Evolutionary conservation across 352 stramenopile genomes (phyloP), one percentile per base, ranked within the genome.

Genomic region (Blastocystis sp.): DNA sequence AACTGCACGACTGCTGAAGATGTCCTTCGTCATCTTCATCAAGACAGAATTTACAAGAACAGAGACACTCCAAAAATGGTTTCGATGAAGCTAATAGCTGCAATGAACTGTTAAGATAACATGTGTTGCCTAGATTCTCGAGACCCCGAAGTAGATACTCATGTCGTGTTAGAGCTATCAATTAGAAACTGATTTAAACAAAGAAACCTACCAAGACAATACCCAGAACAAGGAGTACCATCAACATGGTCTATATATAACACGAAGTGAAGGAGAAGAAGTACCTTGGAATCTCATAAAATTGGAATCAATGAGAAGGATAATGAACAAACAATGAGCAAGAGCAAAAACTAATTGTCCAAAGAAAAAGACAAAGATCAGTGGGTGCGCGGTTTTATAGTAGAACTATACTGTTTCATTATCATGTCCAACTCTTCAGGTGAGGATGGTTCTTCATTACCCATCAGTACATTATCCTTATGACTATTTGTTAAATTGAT

Each of bases 101-200:
- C 32, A 90, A 57, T 11, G 88, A 88, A 19, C 88, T 85, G 88
- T 92, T 92, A 86, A 92, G 89, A 81, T 91, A 92, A 90, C 90
- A 92, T 9, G 89, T 92, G 87, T 92, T 92, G 35, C 90, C 90
- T 12, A 92, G 66, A 88, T 92, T 92, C n/a, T 89, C 88, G 14
- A 92, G 88, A 35, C 90, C 90, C 14, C 87, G 75, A 9, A 88
- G 85, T 27, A 88, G 27, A 9, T 52, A 52, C 43, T 67, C 46
- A 46, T 56, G 67, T 1, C 42, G 49, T 32, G 86, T 21, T 1
- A 83, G 39, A 63, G 54, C 71, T 83, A 83, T 27, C 21, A 12
- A 78, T 27, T 63, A 59, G 14, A 3, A 80, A n/a, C 29, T 4
- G 1, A 63, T 27, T 11, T 19, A 19, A 46, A 67, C 1, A 63